Base-by-base conservation (phyloP, 1,139 yeast species). In the Zygoascus sp. region DNA sequence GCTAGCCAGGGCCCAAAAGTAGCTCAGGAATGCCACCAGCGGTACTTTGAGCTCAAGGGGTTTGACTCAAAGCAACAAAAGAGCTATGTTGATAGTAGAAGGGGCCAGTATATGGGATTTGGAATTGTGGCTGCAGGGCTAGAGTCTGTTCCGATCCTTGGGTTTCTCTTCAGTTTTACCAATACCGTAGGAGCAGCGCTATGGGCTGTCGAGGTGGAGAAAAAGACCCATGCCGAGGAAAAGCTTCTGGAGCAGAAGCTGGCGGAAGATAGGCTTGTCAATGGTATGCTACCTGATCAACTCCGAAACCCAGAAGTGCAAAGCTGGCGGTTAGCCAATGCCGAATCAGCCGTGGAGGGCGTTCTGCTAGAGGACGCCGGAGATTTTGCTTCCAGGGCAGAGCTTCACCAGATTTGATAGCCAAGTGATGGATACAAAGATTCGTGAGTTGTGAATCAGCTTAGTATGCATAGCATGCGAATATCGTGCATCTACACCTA, bases 141-240 rank as follows among this genome's bases (percentile, higher is more conserved):
- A 21, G 90, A 83, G 58, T 64, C 75, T 49, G 67, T 82, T 10
- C 94, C 94, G 1, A 53, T 82, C 17, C 47, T 81, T 0, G 82
- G 82, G 27, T 65, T 81, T 15, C 67, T 81, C 40, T 82, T 84
- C 58, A 69, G 76, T 55, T 83, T 81, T 58, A 81, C 92, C 9
- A 80, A 82, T 60, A 76, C 78, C 5, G 69, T 79, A 2, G 92
- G 88, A 2, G 87, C 86, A 3, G 89, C 90, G 0, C 65, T 84
- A 34, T 84, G 92, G 92, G 87, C 73, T 0, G 61, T 56, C 3
- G 54, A 58, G 10, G 49, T 63, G 27, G 70, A 66, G 32, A 48
- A 47, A 28, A 45, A 44, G 19, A 40, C 44, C 21, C 13, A 25
- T 1, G 27, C 35, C 2, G 32, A 32, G 10, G 42, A 46, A 17